These are phyloP conservation scores for Yarrowia yakushimensis DNA, from an alignment of 805 yeast genomes.

Conservation along the genomic window DNA sequence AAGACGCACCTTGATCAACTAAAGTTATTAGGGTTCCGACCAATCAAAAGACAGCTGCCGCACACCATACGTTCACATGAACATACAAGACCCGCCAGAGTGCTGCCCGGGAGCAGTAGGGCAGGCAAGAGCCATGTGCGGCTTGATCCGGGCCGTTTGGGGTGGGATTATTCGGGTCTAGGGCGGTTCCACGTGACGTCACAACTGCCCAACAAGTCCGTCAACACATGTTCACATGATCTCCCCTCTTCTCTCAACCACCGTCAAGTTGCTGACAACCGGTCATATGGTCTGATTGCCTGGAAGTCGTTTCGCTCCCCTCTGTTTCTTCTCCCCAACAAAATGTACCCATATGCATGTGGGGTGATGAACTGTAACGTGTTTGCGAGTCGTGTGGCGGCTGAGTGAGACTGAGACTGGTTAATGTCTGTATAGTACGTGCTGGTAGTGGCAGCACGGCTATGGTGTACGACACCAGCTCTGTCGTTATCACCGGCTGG, in stretches of 20 bases:
- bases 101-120: neutral
- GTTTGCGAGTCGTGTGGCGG: neutral
- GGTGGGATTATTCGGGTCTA: neutral
- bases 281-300: slow-evolving; percentile 20
- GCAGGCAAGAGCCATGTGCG: neutral
- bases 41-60: slow-evolving; percentile 5
- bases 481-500: too few species aligned
- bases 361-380: slow-evolving; percentile 7
- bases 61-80: slow-evolving; percentile 14
- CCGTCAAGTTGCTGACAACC: neutral
- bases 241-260: neutral
- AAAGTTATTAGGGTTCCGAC: neutral
- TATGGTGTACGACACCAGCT: too few species aligned
- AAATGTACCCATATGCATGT: slow-evolving; percentile 18
- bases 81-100: neutral
- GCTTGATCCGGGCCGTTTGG: neutral
- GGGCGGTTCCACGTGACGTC: too few species aligned
- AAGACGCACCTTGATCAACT: neutral
- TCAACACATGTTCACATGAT: neutral
- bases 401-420: neutral
- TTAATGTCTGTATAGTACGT: too few species aligned
- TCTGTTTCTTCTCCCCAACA: slow-evolving; percentile 18
- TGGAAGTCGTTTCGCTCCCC: neutral
- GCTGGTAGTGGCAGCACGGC: too few species aligned
- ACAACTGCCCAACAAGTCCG: neutral